phyloP scores from a whole-genome alignment of 129 eudicot species.

The Flaveria trinervia region DNA sequence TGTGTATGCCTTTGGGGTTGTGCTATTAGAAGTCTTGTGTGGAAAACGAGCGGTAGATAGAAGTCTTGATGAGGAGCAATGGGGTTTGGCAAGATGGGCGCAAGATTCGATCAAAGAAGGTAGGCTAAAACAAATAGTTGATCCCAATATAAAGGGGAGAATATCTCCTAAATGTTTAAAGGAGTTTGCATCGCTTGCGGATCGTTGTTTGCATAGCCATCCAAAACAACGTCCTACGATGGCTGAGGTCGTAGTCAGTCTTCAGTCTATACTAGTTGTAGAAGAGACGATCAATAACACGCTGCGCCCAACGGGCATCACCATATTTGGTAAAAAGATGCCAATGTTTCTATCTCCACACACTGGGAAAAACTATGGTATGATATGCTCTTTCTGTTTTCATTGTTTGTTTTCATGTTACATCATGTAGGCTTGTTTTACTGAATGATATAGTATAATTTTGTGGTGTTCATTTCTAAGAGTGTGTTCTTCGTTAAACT shows the following conservation, averaged over 20 bases:
- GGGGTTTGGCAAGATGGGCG: constrained; percentile 27
- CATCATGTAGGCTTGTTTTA: background rate
- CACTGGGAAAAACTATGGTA: background rate
- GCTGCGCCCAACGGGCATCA: background rate
- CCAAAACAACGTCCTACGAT: constrained; percentile 24
- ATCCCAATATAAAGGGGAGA: constrained; percentile 1
- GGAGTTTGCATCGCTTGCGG: constrained; percentile 14
- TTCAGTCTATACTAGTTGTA: constrained; percentile 21
- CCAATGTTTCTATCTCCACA: background rate
- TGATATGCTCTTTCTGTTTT: background rate
- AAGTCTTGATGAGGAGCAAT: constrained; percentile 30
- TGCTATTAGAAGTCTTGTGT: constrained; percentile 18
- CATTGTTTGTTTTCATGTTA: background rate
- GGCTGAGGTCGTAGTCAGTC: constrained; percentile 16
- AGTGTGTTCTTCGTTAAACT: background rate
- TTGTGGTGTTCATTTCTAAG: background rate
- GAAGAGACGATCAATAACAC: background rate
- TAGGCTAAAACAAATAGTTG: constrained; percentile 22
- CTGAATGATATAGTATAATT: no score
- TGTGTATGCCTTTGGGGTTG: constrained; percentile 30
- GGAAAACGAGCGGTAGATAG: constrained; percentile 17
- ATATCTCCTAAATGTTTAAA: constrained; percentile 13
- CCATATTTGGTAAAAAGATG: constrained; percentile 8
- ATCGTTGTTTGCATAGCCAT: constrained; percentile 21
- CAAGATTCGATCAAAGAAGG: constrained; percentile 25